These are phyloP conservation scores for Erysimum cheiranthoides DNA, from an alignment of 345 rosid genomes.

Conservation along the genomic window DNA sequence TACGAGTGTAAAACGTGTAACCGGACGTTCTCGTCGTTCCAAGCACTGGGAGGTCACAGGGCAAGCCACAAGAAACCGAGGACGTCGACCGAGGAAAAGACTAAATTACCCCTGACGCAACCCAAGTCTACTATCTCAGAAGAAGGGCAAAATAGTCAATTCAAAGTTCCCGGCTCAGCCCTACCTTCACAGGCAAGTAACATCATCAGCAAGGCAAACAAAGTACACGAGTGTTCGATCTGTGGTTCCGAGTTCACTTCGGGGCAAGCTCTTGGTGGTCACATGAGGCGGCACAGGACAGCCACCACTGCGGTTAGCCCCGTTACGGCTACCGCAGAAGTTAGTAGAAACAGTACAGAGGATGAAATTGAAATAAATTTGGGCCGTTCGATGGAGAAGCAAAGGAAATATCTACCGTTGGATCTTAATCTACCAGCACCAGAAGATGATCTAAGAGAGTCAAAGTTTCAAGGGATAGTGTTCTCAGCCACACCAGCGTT, in stretches of 20 bases:
- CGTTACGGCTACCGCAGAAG: constrained; percentile 10
- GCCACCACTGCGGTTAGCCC: constrained; percentile 32
- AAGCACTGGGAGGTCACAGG: constrained; percentile 96
- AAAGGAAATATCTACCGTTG: constrained; percentile 59
- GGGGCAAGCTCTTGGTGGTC: constrained; percentile 98
- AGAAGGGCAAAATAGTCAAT: constrained; percentile 39
- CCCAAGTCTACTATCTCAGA: constrained; percentile 21
- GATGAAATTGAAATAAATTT: constrained; percentile 23
- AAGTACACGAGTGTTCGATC: constrained; percentile 92
- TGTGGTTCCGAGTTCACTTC: constrained; percentile 91
- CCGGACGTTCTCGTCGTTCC: constrained; percentile 87
- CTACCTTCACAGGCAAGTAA: constrained; percentile 51
- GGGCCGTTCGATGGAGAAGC: constrained; percentile 43
- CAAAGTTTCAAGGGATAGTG: constrained; percentile 62
- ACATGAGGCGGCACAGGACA: constrained; percentile 93
- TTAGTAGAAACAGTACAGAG: constrained; percentile 39
- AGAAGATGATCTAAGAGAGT: constrained; percentile 65
- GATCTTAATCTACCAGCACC: constrained; percentile 99
- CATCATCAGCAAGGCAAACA: constrained; percentile 44
- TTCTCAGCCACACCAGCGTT: constrained; percentile 69
- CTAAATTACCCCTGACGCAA: constrained; percentile 29
- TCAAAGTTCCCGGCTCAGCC: constrained; percentile 39
- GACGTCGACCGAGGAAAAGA: constrained; percentile 41
- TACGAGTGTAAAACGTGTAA: constrained; percentile 94
- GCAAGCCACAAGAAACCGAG: constrained; percentile 94